phyloP scores from a whole-genome alignment of 148 eudicot species.

The Chenopodium quinoa region DNA sequence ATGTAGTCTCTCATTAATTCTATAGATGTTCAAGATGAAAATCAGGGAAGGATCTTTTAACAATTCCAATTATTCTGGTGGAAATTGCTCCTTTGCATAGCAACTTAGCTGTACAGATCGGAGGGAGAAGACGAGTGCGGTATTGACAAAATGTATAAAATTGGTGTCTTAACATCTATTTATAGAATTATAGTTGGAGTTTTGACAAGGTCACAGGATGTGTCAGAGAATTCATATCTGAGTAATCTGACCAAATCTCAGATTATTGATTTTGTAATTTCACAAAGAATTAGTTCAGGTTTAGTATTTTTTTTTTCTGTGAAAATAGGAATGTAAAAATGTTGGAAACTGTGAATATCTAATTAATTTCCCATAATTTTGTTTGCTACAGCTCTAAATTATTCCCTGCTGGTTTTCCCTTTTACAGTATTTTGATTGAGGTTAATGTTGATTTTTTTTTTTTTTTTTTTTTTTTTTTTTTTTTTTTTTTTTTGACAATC shows the following conservation, averaged over 20 bases:
- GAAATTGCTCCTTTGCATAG: not conserved
- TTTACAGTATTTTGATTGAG: not conserved
- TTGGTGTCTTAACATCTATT: slow-evolving; percentile 1
- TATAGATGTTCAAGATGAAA: not conserved
- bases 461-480: no score
- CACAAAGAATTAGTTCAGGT: not conserved
- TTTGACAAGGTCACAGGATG: not conserved
- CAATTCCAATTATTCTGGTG: not conserved
- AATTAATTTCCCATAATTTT: not conserved
- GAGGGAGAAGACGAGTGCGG: not conserved
- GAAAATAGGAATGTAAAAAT: not conserved
- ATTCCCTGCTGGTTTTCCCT: not conserved
- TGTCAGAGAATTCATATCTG: not conserved
- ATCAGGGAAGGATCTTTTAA: not conserved
- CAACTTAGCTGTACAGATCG: slow-evolving; percentile 21
- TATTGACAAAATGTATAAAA: not conserved
- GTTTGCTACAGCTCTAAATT: not conserved
- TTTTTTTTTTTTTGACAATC: no score
- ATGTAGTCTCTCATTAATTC: not conserved
- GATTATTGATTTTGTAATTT: slow-evolving; percentile 9
- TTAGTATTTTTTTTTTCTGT: not conserved
- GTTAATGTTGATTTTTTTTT: no score
- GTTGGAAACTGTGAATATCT: not conserved
- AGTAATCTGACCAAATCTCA: slow-evolving; percentile 6
- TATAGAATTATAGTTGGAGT: not conserved